Conservation (phyloP, 2,329 filamentous ascomycete species). For the Exophiala dermatitidis region DNA sequence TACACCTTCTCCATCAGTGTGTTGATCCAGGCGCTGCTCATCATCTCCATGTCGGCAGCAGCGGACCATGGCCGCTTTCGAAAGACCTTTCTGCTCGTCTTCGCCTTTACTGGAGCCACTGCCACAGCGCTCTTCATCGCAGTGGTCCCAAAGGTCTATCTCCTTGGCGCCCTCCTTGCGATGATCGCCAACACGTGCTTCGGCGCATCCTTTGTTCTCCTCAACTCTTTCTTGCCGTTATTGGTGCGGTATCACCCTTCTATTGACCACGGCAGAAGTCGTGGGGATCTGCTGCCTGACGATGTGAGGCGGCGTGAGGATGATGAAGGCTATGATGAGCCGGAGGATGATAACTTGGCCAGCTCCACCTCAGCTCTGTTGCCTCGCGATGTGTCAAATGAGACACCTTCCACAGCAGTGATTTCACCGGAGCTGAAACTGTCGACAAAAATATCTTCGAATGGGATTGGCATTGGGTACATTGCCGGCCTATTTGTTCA, state of each 20-base stretch:
- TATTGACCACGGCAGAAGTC: slow-evolving; percentile 27
- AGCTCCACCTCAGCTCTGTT: slow-evolving; percentile 24
- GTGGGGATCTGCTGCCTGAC: slow-evolving; percentile 1
- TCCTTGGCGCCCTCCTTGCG: slow-evolving; percentile 74
- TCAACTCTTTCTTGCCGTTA: slow-evolving; percentile 91
- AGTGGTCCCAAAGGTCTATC: slow-evolving; percentile 65
- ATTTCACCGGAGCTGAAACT: slow-evolving; percentile 65
- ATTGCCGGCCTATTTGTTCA: slow-evolving; percentile 79
- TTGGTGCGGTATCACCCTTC: slow-evolving; percentile 77
- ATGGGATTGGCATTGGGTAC: slow-evolving; percentile 91
- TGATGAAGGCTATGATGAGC: slow-evolving; percentile 8
- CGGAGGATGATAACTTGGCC: slow-evolving; percentile 10
- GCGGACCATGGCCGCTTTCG: slow-evolving; percentile 90
- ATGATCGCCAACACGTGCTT: slow-evolving; percentile 91
- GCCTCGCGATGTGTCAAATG: slow-evolving; percentile 29
- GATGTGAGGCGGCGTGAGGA: slow-evolving; percentile 6
- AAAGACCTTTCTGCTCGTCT: slow-evolving; percentile 78
- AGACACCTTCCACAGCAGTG: slow-evolving; percentile 25
- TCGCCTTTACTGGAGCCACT: slow-evolving; percentile 72
- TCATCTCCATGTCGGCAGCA: slow-evolving; percentile 92
- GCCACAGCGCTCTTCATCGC: slow-evolving; percentile 85
- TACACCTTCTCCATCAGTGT: slow-evolving; percentile 96
- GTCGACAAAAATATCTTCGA: slow-evolving; percentile 84
- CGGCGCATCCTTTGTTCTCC: slow-evolving; percentile 85
- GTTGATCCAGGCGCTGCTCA: slow-evolving; percentile 76